Evolutionary conservation across 192 early-diverging fungal genomes (phyloP), one percentile per base, ranked within the genome.

Genomic region (Rhizophagus prolifer): DNA sequence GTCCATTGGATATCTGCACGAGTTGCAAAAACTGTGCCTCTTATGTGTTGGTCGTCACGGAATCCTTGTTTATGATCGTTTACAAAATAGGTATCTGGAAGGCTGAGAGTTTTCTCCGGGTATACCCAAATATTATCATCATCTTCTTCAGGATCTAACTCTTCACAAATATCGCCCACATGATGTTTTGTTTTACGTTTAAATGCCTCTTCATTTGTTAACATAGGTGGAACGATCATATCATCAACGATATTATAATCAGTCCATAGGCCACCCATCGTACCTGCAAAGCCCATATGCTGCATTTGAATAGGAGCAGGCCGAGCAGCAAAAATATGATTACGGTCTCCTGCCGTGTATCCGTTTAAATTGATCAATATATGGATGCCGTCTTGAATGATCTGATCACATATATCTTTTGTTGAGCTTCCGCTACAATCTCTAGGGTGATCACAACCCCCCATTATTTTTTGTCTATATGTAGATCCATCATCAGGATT

Each of bases 211-310:
- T 81, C 79, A 76, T 76, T 23, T 36, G 59, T 75, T 47, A 41
- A 44, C 12, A 34, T 85, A 23, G 90, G 91, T 58, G 93, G 93
- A 65, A 90, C 91, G 9, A 93, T 91, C 31, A 91, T 84, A 1
- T 90, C 89, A 76, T 94, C 93, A 1, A 90, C 88, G 12, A 94
- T 90, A n/a, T 93, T 89, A 71, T 88, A 94, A 81, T 95, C 93
- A 74, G 90, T 92, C 93, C 93, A 94, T 3, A 88, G 91, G 9
- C 91, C 92, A 9, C 95, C 96, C 72, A 96, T 86, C 4, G 94
- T 95, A 3, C 96, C 95, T 0, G 95, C 95, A 85, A 95, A 98
- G 8, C 95, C 95, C 95, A 97, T 96, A 68, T 94, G 93, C 3
- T 92, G 88, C 54, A 94, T 93, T 76, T 96, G 95, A 25, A 98